Percentiles rank a stretch among this genome's conserved stretches.
These are phyloP conservation scores for Suillus cothurnatus DNA, from an alignment of 768 basidiomycete genomes.

Conservation along the genomic window DNA sequence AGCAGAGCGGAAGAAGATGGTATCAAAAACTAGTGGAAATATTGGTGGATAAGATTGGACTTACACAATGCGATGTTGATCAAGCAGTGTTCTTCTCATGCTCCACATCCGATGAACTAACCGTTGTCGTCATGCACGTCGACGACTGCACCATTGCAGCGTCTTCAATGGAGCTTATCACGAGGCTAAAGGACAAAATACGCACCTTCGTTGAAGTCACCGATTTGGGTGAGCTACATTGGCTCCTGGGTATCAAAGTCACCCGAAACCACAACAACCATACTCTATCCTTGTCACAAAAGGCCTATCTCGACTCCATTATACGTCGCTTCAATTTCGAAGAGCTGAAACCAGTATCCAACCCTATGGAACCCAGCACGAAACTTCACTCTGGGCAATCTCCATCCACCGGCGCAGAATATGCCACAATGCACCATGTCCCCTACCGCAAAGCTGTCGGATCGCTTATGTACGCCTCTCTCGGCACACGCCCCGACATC, in stretches of 20 bases:
- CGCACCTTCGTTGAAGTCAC: constrained; percentile 31
- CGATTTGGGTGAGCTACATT: constrained; percentile 28
- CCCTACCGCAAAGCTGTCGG: too few relatives aligned
- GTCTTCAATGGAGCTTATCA: background rate
- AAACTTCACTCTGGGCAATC: too few relatives aligned
- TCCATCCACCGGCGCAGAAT: too few relatives aligned
- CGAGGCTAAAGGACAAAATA: constrained; percentile 20
- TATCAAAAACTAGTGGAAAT: constrained; percentile 13
- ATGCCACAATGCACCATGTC: too few relatives aligned
- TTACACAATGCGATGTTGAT: constrained; percentile 19
- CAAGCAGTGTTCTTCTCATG: constrained; percentile 24
- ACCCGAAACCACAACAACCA: constrained; percentile 16
- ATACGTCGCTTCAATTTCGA: background rate
- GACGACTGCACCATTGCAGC: constrained; percentile 38
- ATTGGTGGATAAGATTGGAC: constrained; percentile 7
- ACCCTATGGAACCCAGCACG: too few relatives aligned
- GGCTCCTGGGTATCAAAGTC: constrained; percentile 37
- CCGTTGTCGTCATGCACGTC: constrained; percentile 25
- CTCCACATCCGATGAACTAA: background rate
- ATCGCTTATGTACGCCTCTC: too few relatives aligned
- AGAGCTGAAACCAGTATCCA: background rate
- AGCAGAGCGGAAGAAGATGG: constrained; percentile 26
- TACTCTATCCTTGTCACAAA: constrained; percentile 25
- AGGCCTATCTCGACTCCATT: background rate
- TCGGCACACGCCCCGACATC: too few relatives aligned